phyloP scores from a whole-genome alignment of 2,329 filamentous ascomycete species.

The Clonostachys solani region DNA sequence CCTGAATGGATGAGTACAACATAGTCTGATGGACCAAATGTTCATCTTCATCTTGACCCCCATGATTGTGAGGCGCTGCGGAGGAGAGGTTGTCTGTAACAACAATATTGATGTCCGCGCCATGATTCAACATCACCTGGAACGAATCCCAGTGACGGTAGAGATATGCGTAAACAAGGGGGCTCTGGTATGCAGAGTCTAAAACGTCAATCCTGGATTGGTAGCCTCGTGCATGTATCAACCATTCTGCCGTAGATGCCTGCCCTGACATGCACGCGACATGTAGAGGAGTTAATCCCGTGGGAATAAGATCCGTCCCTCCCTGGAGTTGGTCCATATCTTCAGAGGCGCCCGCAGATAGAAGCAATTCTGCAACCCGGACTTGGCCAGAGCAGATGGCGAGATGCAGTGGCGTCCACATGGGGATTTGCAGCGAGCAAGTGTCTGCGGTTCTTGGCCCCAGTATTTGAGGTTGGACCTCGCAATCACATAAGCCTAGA shows the following conservation, averaged over 20 bases:
- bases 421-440: neutral
- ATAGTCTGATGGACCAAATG: neutral
- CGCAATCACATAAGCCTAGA: neutral
- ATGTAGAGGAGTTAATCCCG: neutral
- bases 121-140: neutral
- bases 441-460: neutral
- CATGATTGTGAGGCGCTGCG: neutral
- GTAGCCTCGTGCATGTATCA: neutral
- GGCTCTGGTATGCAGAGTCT: neutral
- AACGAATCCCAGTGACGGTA: neutral
- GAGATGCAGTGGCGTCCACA: neutral
- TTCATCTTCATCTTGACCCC: neutral
- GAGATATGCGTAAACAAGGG: neutral
- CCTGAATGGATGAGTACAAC: neutral
- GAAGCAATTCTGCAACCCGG: neutral
- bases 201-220: neutral
- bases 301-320: neutral
- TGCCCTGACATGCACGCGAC: neutral
- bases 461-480: neutral
- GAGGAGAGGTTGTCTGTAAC: neutral
- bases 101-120: neutral
- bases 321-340: neutral
- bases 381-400: neutral
- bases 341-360: neutral
- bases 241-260: neutral